phyloP scores from a whole-genome alignment of 2,329 filamentous ascomycete genomes.

The Curvularia spicifera region DNA sequence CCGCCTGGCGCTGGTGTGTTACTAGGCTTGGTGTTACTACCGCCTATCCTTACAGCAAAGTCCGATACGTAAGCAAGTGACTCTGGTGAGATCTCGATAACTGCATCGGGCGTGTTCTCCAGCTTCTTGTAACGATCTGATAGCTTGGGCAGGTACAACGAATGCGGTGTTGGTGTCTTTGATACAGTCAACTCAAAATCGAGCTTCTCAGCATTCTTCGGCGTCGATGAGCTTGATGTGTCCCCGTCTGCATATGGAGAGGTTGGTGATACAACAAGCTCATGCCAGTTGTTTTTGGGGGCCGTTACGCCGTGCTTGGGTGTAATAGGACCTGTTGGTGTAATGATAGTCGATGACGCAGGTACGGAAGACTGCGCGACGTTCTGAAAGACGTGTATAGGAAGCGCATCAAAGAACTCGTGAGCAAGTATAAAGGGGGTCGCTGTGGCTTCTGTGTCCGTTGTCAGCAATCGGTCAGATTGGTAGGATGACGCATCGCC shows the following conservation, averaged over 20 bases:
- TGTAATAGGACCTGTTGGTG: slow-evolving; percentile 57
- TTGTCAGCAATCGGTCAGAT: slow-evolving; percentile 24
- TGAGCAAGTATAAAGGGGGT: slow-evolving; percentile 94
- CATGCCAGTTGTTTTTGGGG: slow-evolving; percentile 51
- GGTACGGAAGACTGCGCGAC: slow-evolving; percentile 56
- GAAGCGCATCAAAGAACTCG: slow-evolving; percentile 97
- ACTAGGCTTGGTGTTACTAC: slow-evolving; percentile 49
- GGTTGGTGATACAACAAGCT: slow-evolving; percentile 54
- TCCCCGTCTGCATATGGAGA: slow-evolving; percentile 52
- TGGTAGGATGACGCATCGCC: slow-evolving; percentile 5
- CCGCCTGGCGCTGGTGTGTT: slow-evolving; percentile 51
- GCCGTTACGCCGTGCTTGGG: slow-evolving; percentile 48
- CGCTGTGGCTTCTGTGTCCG: slow-evolving; percentile 64
- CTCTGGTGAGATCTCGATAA: slow-evolving; percentile 91
- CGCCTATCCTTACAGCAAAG: slow-evolving; percentile 85
- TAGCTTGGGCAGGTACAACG: slow-evolving; percentile 81
- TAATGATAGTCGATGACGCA: slow-evolving; percentile 53
- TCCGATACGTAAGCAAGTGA: slow-evolving; percentile 79
- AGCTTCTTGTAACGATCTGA: slow-evolving; percentile 80
- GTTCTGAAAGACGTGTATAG: slow-evolving; percentile 93
- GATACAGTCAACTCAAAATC: slow-evolving; percentile 90
- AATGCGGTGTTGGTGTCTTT: slow-evolving; percentile 77
- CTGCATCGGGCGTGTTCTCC: slow-evolving; percentile 68
- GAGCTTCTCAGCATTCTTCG: slow-evolving; percentile 54
- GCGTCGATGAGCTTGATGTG: slow-evolving; percentile 15